These are phyloP conservation scores for Candida labiduridarum DNA, from an alignment of 1,139 yeast genomes.

Conservation along the genomic window DNA sequence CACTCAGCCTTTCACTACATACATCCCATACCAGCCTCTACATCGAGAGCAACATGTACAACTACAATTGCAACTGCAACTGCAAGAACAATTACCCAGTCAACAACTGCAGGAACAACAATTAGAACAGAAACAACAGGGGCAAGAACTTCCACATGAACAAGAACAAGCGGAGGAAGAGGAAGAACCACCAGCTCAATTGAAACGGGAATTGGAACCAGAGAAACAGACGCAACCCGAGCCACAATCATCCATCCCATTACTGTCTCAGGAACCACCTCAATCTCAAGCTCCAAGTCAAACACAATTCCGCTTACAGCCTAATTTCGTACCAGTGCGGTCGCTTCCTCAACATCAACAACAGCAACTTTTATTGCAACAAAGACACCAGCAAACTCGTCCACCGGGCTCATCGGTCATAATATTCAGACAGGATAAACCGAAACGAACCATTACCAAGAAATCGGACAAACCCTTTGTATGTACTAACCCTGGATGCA, in stretches of 20 bases:
- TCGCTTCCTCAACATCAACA: not conserved
- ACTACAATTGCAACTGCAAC: not conserved
- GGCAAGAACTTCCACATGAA: not conserved
- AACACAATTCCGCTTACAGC: not conserved
- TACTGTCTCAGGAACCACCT: too few relatives aligned
- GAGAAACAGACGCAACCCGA: not conserved
- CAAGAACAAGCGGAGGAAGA: not conserved
- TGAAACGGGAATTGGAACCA: not conserved
- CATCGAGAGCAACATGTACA: not conserved
- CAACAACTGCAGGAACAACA: not conserved
- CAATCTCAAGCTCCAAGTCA: too few relatives aligned
- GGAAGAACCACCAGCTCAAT: not conserved
- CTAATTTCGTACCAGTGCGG: not conserved
- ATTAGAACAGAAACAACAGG: not conserved
- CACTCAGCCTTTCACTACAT: not conserved
- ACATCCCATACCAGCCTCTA: constrained; percentile 1
- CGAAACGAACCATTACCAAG: not conserved
- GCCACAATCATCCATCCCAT: not conserved
- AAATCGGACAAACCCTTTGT: constrained; percentile 27
- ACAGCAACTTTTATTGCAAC: not conserved
- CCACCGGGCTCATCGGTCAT: constrained; percentile 2
- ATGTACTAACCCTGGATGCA: constrained; percentile 59
- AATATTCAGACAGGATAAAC: constrained; percentile 5
- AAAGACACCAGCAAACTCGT: not conserved
- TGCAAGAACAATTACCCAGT: not conserved